Evolutionary conservation across 805 yeast genomes (phyloP).

Genomic region (Yamadazyma paraphyllophila): DNA sequence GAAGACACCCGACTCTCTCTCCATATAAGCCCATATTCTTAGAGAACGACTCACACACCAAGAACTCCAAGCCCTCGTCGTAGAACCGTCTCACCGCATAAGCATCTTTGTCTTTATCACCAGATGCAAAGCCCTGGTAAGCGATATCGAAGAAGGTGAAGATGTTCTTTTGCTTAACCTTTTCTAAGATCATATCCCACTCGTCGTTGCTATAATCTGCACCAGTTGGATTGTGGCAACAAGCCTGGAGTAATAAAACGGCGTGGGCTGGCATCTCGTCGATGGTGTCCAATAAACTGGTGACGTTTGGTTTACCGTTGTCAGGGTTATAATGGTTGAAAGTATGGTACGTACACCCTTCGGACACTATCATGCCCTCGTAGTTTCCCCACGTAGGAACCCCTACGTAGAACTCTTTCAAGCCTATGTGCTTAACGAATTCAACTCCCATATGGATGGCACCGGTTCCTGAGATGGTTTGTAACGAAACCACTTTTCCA

Average conservation of each 20-base stretch:
- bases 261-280: slow-evolving; percentile 29
- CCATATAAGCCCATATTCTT: slow-evolving; percentile 43
- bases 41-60: slow-evolving; percentile 39
- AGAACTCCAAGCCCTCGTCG: slow-evolving; percentile 40
- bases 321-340: slow-evolving; percentile 32
- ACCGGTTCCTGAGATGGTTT: slow-evolving; percentile 44
- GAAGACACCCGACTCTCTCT: slow-evolving; percentile 39
- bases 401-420: slow-evolving; percentile 31
- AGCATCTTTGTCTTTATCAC: slow-evolving; percentile 61
- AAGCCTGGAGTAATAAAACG: slow-evolving; percentile 39
- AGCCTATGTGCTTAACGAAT: slow-evolving; percentile 26
- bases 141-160: slow-evolving; percentile 40
- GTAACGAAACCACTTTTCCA: slow-evolving; percentile 33
- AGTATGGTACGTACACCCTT: slow-evolving; percentile 24
- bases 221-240: slow-evolving; percentile 48
- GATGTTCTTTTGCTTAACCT: slow-evolving; percentile 24
- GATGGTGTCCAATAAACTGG: slow-evolving; percentile 23
- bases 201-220: slow-evolving; percentile 37
- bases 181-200: slow-evolving; percentile 31
- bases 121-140: slow-evolving; percentile 42
- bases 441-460: slow-evolving; percentile 38
- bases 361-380: slow-evolving; percentile 31
- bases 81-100: slow-evolving; percentile 38
- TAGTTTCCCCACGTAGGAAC: slow-evolving; percentile 42
- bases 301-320: slow-evolving; percentile 30